phyloP scores from a whole-genome alignment of 2,329 filamentous ascomycete species.

The Thielaviopsis cerberus region DNA sequence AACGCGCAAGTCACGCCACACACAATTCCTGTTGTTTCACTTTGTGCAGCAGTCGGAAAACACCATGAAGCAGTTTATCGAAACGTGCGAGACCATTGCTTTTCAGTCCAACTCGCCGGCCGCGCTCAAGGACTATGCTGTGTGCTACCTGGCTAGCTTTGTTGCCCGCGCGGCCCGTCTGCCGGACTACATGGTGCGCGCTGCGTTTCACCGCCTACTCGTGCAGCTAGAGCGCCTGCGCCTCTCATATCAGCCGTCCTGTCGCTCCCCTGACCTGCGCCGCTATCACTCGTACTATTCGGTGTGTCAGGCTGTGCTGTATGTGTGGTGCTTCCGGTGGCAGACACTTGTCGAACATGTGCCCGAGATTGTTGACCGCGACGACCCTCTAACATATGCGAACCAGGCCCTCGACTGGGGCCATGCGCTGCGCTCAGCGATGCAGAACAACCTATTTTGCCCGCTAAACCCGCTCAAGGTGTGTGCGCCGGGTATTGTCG shows the following conservation, averaged over 20 bases:
- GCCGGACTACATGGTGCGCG: conserved; percentile 54
- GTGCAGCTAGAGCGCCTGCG: conserved; percentile 60
- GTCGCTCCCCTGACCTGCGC: conserved; percentile 68
- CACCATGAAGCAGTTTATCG: conserved; percentile 52
- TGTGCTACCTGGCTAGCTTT: conserved; percentile 85
- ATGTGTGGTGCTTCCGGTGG: conserved; percentile 97
- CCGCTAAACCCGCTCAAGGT: conserved; percentile 90
- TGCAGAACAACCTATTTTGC: conserved; percentile 65
- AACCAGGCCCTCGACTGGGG: conserved; percentile 65
- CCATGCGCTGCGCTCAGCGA: conserved; percentile 50
- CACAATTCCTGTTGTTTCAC: conserved; percentile 90
- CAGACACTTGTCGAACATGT: conserved; percentile 58
- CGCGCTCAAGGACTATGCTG: conserved; percentile 63
- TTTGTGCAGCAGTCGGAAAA: conserved; percentile 68
- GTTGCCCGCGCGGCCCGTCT: conserved; percentile 78
- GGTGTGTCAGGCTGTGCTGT: conserved; percentile 72
- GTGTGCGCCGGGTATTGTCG: conserved; percentile 75
- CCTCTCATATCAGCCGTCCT: conserved; percentile 50
- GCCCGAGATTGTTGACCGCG: conserved; percentile 41
- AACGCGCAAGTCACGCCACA: conserved; percentile 78
- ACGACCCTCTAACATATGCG: conserved; percentile 39
- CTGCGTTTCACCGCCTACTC: conserved; percentile 64
- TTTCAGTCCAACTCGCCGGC: conserved; percentile 47
- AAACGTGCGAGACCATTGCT: conserved; percentile 17
- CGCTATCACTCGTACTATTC: conserved; percentile 75